Evolutionary conservation across 352 stramenopile species (phyloP).

Genomic region (Hyaloperonospora brassicae): DNA sequence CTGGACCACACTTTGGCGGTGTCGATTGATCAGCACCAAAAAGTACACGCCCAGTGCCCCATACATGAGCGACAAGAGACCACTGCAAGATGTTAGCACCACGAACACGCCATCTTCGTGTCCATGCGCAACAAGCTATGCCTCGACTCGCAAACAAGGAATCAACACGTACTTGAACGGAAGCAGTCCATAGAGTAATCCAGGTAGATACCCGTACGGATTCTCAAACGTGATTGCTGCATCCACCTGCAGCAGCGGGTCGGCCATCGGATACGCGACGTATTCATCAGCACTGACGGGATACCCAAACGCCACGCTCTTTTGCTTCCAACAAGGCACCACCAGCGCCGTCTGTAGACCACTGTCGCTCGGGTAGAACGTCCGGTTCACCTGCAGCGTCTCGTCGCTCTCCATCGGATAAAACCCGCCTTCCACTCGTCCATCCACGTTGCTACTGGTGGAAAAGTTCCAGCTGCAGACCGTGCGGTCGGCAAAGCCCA

Average conservation of each 20-base stretch:
- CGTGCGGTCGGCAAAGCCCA: constrained; percentile 42
- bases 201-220: constrained; percentile 76
- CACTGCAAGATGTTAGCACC: constrained; percentile 30
- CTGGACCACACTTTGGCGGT: constrained; percentile 63
- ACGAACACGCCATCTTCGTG: neutral
- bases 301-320: constrained; percentile 69
- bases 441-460: constrained; percentile 28
- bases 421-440: constrained; percentile 53
- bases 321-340: constrained; percentile 77
- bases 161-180: constrained; percentile 69
- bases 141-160: neutral
- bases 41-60: constrained; percentile 62
- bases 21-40: constrained; percentile 49
- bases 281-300: constrained; percentile 65
- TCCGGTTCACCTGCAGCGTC: constrained; percentile 33
- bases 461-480: constrained; percentile 65
- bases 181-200: constrained; percentile 69
- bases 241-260: constrained; percentile 60
- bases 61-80: constrained; percentile 64
- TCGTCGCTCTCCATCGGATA: constrained; percentile 34
- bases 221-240: constrained; percentile 66
- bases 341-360: constrained; percentile 65
- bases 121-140: no score
- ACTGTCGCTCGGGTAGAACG: constrained; percentile 41
- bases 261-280: constrained; percentile 60